Conservation (phyloP, 2,329 filamentous ascomycete species). For the Fusarium agapanthi region DNA sequence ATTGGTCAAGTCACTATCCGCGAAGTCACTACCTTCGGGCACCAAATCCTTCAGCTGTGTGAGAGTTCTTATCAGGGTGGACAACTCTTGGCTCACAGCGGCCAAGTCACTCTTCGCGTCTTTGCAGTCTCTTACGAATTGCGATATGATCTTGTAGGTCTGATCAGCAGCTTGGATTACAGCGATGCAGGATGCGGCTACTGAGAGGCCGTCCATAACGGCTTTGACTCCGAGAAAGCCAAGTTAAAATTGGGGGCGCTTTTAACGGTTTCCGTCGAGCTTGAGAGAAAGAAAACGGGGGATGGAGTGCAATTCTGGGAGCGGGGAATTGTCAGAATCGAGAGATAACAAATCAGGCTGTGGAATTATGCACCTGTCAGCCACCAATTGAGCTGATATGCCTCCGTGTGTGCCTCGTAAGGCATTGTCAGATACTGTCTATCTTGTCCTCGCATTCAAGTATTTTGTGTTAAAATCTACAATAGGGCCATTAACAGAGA, state of each 20-base stretch:
- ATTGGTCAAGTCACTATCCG: not conserved
- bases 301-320: not conserved
- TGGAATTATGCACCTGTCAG: not conserved
- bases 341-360: not conserved
- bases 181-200: conserved; percentile 5
- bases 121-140: not conserved
- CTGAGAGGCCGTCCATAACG: not conserved
- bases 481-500: not conserved
- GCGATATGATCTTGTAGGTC: not conserved
- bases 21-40: not conserved
- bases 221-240: too few relatives aligned
- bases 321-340: not conserved
- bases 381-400: not conserved
- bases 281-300: not conserved
- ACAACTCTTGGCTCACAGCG: not conserved
- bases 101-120: not conserved
- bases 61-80: not conserved
- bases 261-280: not conserved
- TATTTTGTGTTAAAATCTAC: too few relatives aligned
- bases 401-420: not conserved
- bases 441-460: not conserved
- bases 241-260: too few relatives aligned
- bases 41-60: not conserved
- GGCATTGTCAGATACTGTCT: not conserved
- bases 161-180: conserved; percentile 3